Base-by-base conservation (phyloP, 495 filamentous ascomycete species). In the Xylaria nigripes region DNA sequence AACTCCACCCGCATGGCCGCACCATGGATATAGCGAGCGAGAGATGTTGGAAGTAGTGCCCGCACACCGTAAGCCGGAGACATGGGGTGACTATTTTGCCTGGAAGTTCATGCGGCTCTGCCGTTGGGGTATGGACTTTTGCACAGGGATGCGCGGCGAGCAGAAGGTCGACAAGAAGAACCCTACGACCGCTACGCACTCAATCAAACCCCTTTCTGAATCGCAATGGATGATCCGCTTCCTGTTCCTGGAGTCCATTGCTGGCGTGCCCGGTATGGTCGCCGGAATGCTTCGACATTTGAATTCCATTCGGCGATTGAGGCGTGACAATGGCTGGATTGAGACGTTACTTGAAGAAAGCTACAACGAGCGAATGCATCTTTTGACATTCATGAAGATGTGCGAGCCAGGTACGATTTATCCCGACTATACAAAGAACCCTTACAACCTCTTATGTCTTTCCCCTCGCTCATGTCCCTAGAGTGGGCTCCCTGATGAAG, bases 251-350 rank as follows among this genome's bases (percentile, higher is more conserved):
- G 93, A 98, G 69, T 90, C 86, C 48, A 87, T 98, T 27, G 93
- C 93, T 9, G 93, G 86, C 18, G 93, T 98, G 0, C 94, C 94
- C 0, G 94, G 94, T 0, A 97, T 97, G 90, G 94, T 97, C 5
- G 93, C 84, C 0, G 93, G 91, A 8, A 95, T 95, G 85, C 72
- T 97, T 12, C 76, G 93, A 18, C 93, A 98, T 70, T 72, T 98
- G 6, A 81, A 86, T 62, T 89, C 84, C 58, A 72, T 98, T 53
- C 76, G 93, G 42, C 76, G 83, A 6, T 82, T 98, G 74, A 90
- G 89, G 72, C 72, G 93, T 29, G 93, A 98, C 67, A 95, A 96
- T 59, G 93, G 94, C 66, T 97, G 93, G 92, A 97, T 99, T 58
- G 92, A 96, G 67, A 96, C 89, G 0, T 77, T 97, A 0, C 79